phyloP scores from a whole-genome alignment of 345 rosid genomes.

The Litchi chinensis region DNA sequence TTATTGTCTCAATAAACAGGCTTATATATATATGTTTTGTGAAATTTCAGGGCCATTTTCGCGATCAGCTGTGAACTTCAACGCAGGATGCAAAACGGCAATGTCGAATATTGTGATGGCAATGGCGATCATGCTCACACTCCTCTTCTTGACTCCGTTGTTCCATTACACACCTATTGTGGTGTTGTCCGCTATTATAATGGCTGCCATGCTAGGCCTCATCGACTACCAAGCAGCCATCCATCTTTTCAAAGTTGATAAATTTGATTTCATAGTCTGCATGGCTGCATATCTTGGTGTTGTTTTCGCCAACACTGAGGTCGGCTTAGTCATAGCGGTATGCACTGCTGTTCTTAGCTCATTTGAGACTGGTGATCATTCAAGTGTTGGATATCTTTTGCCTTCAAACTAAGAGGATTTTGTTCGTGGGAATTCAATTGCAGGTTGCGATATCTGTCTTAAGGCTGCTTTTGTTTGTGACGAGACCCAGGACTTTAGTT shows the following conservation, averaged over 20 bases:
- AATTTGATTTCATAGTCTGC: constrained; percentile 82
- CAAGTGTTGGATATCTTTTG: not conserved
- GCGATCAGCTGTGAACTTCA: constrained; percentile 87
- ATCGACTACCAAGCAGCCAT: constrained; percentile 76
- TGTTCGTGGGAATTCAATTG: not conserved
- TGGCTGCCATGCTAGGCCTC: constrained; percentile 89
- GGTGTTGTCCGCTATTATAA: constrained; percentile 75
- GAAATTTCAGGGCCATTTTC: constrained; percentile 76
- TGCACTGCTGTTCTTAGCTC: not conserved
- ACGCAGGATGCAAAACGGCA: constrained; percentile 92
- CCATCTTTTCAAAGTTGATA: constrained; percentile 75
- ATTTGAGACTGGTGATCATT: not conserved
- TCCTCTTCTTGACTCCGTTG: constrained; percentile 73
- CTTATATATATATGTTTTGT: not conserved
- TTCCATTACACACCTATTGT: constrained; percentile 86
- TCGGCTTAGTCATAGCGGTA: constrained; percentile 75
- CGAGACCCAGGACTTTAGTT: constrained; percentile 72
- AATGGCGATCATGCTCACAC: constrained; percentile 64
- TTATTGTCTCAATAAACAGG: not conserved
- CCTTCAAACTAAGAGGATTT: not conserved
- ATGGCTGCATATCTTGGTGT: constrained; percentile 73
- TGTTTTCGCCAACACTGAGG: constrained; percentile 71
- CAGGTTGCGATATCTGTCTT: constrained; percentile 75
- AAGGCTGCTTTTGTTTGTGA: constrained; percentile 70
- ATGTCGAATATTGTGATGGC: constrained; percentile 88